Conservation (phyloP, 2,329 filamentous ascomycete genomes). For the Fusarium sp. region DNA sequence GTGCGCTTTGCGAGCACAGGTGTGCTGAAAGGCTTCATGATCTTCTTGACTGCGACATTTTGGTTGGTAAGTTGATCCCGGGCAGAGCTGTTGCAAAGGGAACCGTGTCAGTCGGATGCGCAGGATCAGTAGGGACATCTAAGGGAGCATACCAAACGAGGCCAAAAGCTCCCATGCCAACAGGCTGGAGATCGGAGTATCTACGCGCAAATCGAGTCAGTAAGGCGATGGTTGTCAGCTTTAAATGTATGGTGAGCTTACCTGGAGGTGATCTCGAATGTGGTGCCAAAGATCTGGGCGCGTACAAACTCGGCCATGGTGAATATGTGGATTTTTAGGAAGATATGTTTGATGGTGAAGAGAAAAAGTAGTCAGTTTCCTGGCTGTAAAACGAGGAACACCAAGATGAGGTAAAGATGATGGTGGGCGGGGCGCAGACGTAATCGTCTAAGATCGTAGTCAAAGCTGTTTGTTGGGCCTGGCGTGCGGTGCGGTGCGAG, state of each 20-base stretch:
- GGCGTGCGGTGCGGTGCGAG: conserved; percentile 17
- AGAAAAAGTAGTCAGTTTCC: conserved; percentile 24
- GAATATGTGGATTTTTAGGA: conserved; percentile 43
- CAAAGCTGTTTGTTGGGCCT: conserved; percentile 18
- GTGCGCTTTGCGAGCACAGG: conserved; percentile 97
- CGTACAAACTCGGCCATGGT: conserved; percentile 99
- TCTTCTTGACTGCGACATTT: conserved; percentile 99
- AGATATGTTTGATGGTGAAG: conserved; percentile 3
- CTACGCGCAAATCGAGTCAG: conserved; percentile 56
- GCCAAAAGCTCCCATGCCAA: conserved; percentile 99
- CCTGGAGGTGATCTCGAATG: conserved; percentile 99
- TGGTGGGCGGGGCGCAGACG: conserved; percentile 29
- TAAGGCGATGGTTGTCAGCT: neutral
- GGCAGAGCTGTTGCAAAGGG: conserved; percentile 73
- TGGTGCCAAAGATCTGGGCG: conserved; percentile 99
- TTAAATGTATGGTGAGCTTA: conserved; percentile 52
- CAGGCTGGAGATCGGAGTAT: conserved; percentile 97
- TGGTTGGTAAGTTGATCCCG: conserved; percentile 97
- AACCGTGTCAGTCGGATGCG: conserved; percentile 6
- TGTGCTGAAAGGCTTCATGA: conserved; percentile 99
- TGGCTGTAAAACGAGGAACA: conserved; percentile 24
- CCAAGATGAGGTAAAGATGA: conserved; percentile 19
- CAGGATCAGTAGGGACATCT: conserved; percentile 7
- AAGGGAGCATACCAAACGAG: conserved; percentile 82
- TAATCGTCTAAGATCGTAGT: conserved; percentile 26